Evolutionary conservation across 2,329 filamentous ascomycete species (phyloP).

Genomic region (Xylaria sp.): DNA sequence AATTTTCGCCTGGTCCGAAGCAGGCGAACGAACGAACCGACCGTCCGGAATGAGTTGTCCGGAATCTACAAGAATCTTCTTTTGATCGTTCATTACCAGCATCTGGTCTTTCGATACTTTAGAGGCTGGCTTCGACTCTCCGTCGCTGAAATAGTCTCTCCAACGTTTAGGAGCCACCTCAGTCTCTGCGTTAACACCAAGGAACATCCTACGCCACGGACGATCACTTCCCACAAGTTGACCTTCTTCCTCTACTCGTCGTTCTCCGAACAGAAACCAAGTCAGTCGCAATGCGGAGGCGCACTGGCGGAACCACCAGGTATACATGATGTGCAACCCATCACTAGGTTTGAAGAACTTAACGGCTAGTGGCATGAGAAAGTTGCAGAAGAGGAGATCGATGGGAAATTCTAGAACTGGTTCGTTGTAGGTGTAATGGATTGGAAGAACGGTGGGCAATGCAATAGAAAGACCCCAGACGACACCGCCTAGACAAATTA

Average conservation of each 20-base stretch:
- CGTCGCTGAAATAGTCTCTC: conserved; percentile 59
- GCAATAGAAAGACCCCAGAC: conserved; percentile 84
- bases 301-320: conserved; percentile 94
- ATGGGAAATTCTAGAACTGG: conserved; percentile 93
- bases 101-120: conserved; percentile 47
- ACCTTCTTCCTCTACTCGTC: conserved; percentile 82
- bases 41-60: conserved; percentile 71
- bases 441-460: conserved; percentile 77
- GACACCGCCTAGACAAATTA: conserved; percentile 91
- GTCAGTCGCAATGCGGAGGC: conserved; percentile 81
- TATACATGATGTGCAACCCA: conserved; percentile 82
- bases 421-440: conserved; percentile 92
- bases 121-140: conserved; percentile 50
- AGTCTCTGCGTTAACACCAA: conserved; percentile 51
- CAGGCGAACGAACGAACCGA: conserved; percentile 87
- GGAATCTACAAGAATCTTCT: conserved; percentile 52
- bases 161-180: conserved; percentile 62
- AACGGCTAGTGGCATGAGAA: conserved; percentile 87
- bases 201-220: conserved; percentile 51
- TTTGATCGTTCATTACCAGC: conserved; percentile 46
- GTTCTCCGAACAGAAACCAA: conserved; percentile 90
- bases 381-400: conserved; percentile 95
- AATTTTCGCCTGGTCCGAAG: conserved; percentile 93
- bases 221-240: conserved; percentile 50
- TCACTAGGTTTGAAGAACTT: conserved; percentile 85